Conservation (phyloP, 2,329 filamentous ascomycete species). For the Aspergillus aculeatus region DNA sequence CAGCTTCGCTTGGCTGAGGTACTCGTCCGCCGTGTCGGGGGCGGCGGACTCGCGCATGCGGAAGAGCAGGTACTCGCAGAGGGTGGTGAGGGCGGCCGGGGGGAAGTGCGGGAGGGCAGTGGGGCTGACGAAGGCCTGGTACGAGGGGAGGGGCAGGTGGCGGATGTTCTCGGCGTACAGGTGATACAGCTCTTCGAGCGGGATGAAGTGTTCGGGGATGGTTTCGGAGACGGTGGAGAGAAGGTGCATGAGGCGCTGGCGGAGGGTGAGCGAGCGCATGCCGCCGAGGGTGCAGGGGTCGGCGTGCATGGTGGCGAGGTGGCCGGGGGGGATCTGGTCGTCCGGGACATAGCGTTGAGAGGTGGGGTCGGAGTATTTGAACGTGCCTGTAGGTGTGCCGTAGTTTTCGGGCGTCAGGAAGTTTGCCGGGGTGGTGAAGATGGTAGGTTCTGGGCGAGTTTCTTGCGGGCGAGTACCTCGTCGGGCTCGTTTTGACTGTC, state of each 20-base stretch:
- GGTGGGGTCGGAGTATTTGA: conserved; percentile 1
- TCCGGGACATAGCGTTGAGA: background rate
- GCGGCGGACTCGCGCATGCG: conserved; percentile 49
- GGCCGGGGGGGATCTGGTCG: conserved; percentile 12
- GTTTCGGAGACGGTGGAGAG: conserved; percentile 40
- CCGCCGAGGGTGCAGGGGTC: conserved; percentile 38
- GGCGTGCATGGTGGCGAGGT: conserved; percentile 14
- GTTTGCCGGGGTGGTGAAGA: background rate
- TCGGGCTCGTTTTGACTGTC: conserved; percentile 36
- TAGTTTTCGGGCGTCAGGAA: background rate
- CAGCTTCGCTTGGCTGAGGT: conserved; percentile 52
- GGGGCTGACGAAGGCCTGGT: conserved; percentile 46
- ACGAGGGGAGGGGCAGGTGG: conserved; percentile 45
- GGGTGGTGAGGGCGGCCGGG: conserved; percentile 45
- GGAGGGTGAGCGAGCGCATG: conserved; percentile 40
- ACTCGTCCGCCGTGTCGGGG: conserved; percentile 39
- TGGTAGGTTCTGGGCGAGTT: background rate
- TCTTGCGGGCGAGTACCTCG: conserved; percentile 20
- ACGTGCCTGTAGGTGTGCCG: background rate
- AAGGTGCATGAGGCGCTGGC: conserved; percentile 46
- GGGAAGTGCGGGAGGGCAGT: conserved; percentile 45
- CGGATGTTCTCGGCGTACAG: conserved; percentile 49
- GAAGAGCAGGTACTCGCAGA: conserved; percentile 55
- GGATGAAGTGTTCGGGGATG: conserved; percentile 37
- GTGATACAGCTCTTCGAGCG: conserved; percentile 42